Base-by-base conservation (phyloP, 495 filamentous ascomycete genomes). In the Penicillium macrosclerotiorum region DNA sequence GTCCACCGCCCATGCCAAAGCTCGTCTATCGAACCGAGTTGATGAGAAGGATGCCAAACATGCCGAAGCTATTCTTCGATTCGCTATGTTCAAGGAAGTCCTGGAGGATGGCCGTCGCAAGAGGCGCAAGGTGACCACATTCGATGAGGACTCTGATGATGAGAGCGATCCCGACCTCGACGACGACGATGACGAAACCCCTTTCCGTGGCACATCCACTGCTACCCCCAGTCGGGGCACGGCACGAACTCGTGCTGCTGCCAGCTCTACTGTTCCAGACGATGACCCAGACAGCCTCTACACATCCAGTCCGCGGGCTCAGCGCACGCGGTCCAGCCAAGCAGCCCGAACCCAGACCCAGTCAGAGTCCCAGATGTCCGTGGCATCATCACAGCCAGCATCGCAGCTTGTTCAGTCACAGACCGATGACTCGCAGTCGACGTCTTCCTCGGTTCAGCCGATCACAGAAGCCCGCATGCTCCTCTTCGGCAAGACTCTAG, bases 1-100 rank as follows among this genome's bases (percentile, higher is more conserved):
- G 2, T 85, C 94, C 9, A 96, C 93, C 6, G 93, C 93, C 6
- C 93, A 99, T 57, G 94, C 93, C 39, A 99, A 99, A 70, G 78
- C 91, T 8, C 81, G 93, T 4, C 78, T 99, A 7, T 95, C 90
- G 9, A 92, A 84, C 55, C 76, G 88, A n/a, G 93, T 99, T 1
- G 93, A 97, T 35, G 85, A 94, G 60, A 82, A 84, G 39, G 93
- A 99, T 66, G 91, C 91, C 5, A 72, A 89, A 37, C 82, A 88
- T 38, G 93, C 93, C 8, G 92, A 99, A 61, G 75, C 81, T 13
- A 95, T 99, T 55, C 73, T 99, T 27, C 81, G 93, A 19, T 99
- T 96, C 60, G 93, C 93, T 13, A 81, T 99, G 43, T 99, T 97
- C 79, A 99, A 99, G 65, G 93, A 99, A 71, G 83, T 99, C 13